Conservation (phyloP, 306 rosid species). For the Lathyrus tuberosus region DNA sequence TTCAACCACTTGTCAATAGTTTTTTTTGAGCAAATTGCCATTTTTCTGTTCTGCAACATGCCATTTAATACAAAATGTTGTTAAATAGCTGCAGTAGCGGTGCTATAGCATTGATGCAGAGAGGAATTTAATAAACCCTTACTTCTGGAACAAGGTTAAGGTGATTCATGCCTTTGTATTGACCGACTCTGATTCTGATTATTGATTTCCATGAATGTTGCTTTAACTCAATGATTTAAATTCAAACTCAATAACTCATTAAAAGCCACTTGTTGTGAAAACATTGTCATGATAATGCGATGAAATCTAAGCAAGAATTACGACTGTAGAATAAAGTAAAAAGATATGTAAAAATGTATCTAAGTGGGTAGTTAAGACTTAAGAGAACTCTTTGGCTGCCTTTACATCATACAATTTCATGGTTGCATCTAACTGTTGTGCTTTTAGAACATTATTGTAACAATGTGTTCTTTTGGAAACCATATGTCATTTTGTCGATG, state of each 20-base stretch:
- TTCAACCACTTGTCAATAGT: not conserved
- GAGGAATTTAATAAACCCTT: too few relatives aligned
- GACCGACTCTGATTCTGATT: slow-evolving; percentile 13
- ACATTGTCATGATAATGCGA: not conserved
- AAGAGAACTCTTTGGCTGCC: slow-evolving; percentile 10
- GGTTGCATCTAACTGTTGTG: slow-evolving; percentile 2
- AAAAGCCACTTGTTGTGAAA: slow-evolving; percentile 3
- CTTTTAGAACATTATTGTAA: slow-evolving; percentile 12
- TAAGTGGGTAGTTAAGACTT: slow-evolving; percentile 1
- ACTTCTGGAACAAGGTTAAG: slow-evolving; percentile 1
- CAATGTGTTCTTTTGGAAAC: not conserved
- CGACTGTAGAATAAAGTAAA: not conserved
- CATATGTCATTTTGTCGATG: slow-evolving; percentile 24
- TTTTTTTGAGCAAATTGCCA: not conserved
- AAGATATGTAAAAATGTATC: not conserved
- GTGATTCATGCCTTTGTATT: slow-evolving; percentile 7
- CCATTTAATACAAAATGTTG: too few relatives aligned
- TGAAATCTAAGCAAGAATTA: not conserved
- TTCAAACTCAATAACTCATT: not conserved
- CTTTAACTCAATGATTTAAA: slow-evolving; percentile 5
- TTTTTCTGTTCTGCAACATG: too few relatives aligned
- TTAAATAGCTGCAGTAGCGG: too few relatives aligned
- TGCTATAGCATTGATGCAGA: too few relatives aligned
- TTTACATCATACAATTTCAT: not conserved
- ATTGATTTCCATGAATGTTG: not conserved